A percentile compares a stretch with the other conserved stretches of the same genome.
phyloP scores from a whole-genome alignment of 495 filamentous ascomycete genomes.

The Achaetomiella virescens region DNA sequence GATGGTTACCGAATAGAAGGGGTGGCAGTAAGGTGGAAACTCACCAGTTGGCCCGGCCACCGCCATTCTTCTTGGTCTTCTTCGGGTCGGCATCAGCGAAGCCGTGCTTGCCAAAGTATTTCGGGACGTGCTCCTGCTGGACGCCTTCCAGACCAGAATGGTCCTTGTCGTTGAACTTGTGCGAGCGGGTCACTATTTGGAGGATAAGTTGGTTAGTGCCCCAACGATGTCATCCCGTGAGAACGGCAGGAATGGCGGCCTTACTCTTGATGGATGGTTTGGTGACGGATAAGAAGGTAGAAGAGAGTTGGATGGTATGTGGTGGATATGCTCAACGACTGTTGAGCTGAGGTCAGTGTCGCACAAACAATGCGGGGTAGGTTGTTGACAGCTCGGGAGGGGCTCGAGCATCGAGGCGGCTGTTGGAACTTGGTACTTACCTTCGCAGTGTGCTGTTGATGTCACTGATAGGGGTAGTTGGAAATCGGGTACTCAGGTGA shows the following conservation, averaged over 20 bases:
- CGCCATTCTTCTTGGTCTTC: constrained; percentile 95
- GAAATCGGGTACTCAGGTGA: neutral
- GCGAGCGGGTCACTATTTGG: constrained; percentile 79
- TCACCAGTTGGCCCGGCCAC: constrained; percentile 91
- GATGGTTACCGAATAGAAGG: neutral
- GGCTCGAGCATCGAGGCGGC: neutral
- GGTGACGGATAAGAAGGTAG: neutral
- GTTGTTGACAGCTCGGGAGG: neutral
- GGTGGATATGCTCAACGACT: too few relatives aligned
- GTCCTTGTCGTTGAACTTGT: constrained; percentile 87
- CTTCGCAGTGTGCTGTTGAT: neutral
- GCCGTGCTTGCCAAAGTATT: constrained; percentile 87
- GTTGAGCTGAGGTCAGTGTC: constrained; percentile 9
- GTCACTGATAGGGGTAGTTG: neutral
- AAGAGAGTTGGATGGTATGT: neutral
- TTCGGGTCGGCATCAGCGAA: constrained; percentile 75
- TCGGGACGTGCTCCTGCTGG: constrained; percentile 68
- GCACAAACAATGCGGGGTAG: constrained; percentile 15
- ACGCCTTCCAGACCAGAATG: constrained; percentile 61
- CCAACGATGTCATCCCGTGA: constrained; percentile 12
- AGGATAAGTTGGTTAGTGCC: constrained; percentile 3
- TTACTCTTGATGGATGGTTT: constrained; percentile 29
- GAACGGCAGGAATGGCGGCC: neutral
- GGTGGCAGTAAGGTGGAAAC: constrained; percentile 21
- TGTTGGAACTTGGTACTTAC: neutral